Evolutionary conservation across 106 monocot species (phyloP).

Genomic region (Allium fistulosum): DNA sequence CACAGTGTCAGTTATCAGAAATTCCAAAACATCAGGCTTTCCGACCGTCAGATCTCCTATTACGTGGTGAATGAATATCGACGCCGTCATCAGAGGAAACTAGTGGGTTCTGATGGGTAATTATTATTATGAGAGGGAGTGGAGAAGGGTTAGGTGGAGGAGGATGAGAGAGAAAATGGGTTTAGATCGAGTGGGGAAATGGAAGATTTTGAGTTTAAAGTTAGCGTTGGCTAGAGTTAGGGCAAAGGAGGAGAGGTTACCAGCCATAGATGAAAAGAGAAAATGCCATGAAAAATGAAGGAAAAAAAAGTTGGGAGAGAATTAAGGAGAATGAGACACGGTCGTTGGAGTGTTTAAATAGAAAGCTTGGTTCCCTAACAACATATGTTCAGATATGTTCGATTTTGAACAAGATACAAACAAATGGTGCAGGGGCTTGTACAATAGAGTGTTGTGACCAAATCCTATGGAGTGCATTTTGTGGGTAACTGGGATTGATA

Average conservation of each 20-base stretch:
- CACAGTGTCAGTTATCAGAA: conserved; percentile 45
- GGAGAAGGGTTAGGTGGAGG: conserved; percentile 52
- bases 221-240: background rate
- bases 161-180: conserved; percentile 36
- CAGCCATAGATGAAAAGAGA: conserved; percentile 8
- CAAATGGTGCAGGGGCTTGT: background rate
- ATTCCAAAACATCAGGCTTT: conserved; percentile 52
- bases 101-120: background rate
- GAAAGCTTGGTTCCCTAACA: background rate
- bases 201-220: conserved; percentile 5
- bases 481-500: background rate
- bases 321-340: background rate
- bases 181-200: conserved; percentile 18
- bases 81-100: conserved; percentile 13
- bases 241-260: conserved; percentile 3
- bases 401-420: background rate
- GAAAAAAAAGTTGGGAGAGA: background rate
- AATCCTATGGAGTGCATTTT: background rate
- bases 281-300: conserved; percentile 22
- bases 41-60: conserved; percentile 65
- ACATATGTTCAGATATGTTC: background rate
- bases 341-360: background rate
- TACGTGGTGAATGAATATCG: conserved; percentile 61
- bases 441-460: background rate
- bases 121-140: conserved; percentile 43